phyloP scores from a whole-genome alignment of 306 rosid species.

The Mimosa pudica region DNA sequence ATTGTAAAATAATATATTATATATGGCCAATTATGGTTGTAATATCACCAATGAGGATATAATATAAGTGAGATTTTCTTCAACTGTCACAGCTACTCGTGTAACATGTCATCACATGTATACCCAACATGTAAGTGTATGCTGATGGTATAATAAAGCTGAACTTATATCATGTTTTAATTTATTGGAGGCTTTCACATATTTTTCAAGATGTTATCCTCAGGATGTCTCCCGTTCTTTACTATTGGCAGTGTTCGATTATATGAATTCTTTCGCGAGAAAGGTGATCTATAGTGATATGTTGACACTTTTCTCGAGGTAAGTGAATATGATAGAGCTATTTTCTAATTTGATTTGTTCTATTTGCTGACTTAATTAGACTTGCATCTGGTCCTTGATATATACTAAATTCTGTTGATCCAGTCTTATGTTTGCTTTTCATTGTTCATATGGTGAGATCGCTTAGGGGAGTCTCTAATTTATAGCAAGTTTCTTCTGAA shows the following conservation, averaged over 20 bases:
- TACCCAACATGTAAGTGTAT: conserved; percentile 20
- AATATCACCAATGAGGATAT: conserved; percentile 12
- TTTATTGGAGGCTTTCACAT: conserved; percentile 63
- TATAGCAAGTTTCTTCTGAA: conserved; percentile 8
- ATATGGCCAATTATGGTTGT: conserved; percentile 17
- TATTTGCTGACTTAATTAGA: conserved; percentile 5
- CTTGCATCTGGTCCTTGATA: conserved; percentile 19
- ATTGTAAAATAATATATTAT: neutral
- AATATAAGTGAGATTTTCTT: conserved; percentile 9
- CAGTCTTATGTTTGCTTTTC: conserved; percentile 22
- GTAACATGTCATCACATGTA: conserved; percentile 27
- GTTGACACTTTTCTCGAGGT: neutral
- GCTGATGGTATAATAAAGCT: conserved; percentile 21
- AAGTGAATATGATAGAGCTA: conserved; percentile 20
- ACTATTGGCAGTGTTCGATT: conserved; percentile 63
- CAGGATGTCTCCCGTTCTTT: conserved; percentile 90
- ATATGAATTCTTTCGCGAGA: conserved; percentile 29
- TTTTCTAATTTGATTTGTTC: conserved; percentile 25
- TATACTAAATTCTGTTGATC: conserved; percentile 15
- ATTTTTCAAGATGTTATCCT: conserved; percentile 73
- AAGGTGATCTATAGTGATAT: conserved; percentile 9
- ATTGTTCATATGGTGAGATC: conserved; percentile 29
- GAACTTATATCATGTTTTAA: conserved; percentile 22
- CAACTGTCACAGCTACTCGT: conserved; percentile 52
- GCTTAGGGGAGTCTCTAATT: conserved; percentile 18